phyloP scores from a whole-genome alignment of 306 rosid genomes.

The Inga oerstediana region DNA sequence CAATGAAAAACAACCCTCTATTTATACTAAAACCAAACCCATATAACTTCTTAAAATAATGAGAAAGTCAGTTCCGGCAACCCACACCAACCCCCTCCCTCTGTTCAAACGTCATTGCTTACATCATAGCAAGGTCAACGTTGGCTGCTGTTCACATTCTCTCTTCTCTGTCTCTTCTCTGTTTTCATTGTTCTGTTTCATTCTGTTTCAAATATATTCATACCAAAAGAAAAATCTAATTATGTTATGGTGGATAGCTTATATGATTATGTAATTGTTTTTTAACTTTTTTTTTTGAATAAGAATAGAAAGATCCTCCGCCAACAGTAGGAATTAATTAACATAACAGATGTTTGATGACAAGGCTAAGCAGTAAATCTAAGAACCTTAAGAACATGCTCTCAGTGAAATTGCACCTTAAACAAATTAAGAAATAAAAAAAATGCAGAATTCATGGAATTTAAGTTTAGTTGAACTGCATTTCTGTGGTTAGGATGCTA shows the following conservation, averaged over 20 bases:
- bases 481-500: constrained; percentile 25
- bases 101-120: no score
- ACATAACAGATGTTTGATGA: neutral
- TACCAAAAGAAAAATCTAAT: neutral
- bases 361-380: neutral
- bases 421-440: neutral
- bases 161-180: no score
- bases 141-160: no score
- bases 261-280: neutral
- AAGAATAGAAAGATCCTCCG: neutral
- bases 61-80: no score
- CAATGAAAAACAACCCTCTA: no score
- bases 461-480: neutral
- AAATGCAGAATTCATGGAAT: neutral
- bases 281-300: neutral
- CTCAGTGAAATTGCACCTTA: neutral
- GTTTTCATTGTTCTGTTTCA: no score
- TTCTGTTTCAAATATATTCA: no score
- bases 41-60: no score
- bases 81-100: no score
- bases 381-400: neutral
- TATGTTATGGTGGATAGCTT: neutral
- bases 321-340: neutral
- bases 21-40: no score
- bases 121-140: no score